Base-by-base conservation (phyloP, 345 rosid genomes). In the Populus alba region DNA sequence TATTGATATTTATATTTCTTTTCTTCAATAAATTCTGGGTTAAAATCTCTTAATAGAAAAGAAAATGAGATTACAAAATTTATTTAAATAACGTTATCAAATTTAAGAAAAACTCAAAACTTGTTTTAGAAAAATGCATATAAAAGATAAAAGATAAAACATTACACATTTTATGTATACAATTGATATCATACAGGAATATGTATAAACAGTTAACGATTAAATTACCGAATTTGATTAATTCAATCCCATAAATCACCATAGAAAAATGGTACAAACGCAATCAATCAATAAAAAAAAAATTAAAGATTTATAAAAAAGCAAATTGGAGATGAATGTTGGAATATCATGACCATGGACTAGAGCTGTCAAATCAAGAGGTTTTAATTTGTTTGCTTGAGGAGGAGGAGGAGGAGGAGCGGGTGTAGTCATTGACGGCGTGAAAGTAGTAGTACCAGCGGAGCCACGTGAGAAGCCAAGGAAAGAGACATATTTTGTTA, bases 381-480 rank as follows among this genome's bases (percentile, higher is more conserved):
- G 37, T 33, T 33, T 4, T 33, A 57, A 20, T 57, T 18, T 55
- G 62, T 55, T 16, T 16, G 23, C 23, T 17, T 5, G 22, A 53
- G 15, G 16, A 29, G 18, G 13, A 0, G 2, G 18, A 3, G 9
- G 13, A 6, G 12, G 8, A 43, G 20, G 27, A 2, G 23, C 3
- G 17, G 27, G 31, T 35, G 1, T 20, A 16, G 77, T 65, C 31
- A 63, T 72, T 45, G 82, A 78, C 76, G 80, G 80, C 80, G 70
- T 78, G 82, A 62, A 75, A 74, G 77, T 31, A 22, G 74, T 1
- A 49, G 17, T 1, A 76, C 75, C 89, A 87, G 87, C 89, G 84
- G 74, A 71, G 86, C 87, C 89, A 87, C 43, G 88, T 86, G 85
- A 71, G 57, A 20, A 57, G 74, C 68, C 67, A 20, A 77, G 57